These are phyloP conservation scores for Dactylellina sp. DNA, from an alignment of 2,329 filamentous ascomycete species.

Conservation along the genomic window DNA sequence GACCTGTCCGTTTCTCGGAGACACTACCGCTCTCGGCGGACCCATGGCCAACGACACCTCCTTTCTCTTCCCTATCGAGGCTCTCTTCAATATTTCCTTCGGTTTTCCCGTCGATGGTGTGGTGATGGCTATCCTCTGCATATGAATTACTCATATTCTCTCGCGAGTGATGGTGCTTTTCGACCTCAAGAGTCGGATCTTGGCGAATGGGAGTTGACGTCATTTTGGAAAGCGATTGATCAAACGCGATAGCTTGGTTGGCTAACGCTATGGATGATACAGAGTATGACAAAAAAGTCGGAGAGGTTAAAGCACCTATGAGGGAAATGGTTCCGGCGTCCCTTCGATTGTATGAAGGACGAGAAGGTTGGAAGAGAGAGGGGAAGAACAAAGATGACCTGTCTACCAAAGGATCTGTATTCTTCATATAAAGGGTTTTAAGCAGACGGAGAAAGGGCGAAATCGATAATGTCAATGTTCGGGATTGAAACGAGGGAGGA, in stretches of 20 bases:
- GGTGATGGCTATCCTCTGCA: constrained; percentile 13
- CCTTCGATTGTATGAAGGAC: not conserved
- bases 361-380: not conserved
- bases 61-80: constrained; percentile 47
- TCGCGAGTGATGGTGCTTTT: constrained; percentile 14
- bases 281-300: no score
- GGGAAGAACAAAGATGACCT: not conserved
- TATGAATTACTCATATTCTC: constrained; percentile 2
- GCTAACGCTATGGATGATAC: no score
- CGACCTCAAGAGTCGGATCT: constrained; percentile 32
- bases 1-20: constrained; percentile 14
- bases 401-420: not conserved
- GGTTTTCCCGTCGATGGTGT: constrained; percentile 19
- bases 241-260: not conserved
- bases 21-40: constrained; percentile 49
- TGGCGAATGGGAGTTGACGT: constrained; percentile 9
- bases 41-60: constrained; percentile 33
- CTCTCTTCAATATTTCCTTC: constrained; percentile 28
- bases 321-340: not conserved
- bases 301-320: not conserved
- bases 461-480: constrained; percentile 4
- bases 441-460: not conserved
- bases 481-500: constrained; percentile 35
- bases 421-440: constrained; percentile 7
- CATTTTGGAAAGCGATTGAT: constrained; percentile 10